Conservation (phyloP, 768 basidiomycete genomes). For the Hirschioporus abietinus region DNA sequence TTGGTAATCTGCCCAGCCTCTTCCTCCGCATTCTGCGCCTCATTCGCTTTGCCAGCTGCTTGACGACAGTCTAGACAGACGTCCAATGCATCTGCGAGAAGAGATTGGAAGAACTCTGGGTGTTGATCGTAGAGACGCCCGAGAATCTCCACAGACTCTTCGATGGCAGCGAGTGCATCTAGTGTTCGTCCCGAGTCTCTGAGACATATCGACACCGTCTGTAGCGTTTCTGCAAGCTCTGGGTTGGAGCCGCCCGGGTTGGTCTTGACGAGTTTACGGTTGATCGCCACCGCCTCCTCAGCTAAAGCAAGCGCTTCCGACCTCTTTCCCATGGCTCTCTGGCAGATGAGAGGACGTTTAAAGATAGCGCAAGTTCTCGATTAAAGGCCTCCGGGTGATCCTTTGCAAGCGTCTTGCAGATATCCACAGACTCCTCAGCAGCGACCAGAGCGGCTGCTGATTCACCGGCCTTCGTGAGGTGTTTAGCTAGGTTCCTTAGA, state of each 20-base stretch:
- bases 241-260: neutral
- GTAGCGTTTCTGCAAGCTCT: constrained; percentile 7
- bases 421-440: neutral
- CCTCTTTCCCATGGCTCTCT: neutral
- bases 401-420: neutral
- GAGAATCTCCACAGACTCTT: neutral
- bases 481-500: constrained; percentile 3
- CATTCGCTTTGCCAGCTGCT: no score
- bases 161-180: constrained; percentile 10
- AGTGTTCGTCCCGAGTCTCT: neutral
- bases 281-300: neutral
- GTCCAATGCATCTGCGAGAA: neutral
- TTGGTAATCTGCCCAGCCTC: no score
- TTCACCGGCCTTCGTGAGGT: neutral
- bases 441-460: neutral
- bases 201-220: constrained; percentile 9
- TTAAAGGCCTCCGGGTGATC: constrained; percentile 5
- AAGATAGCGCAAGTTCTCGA: neutral
- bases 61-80: neutral
- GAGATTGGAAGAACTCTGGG: neutral
- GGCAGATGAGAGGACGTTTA: constrained; percentile 7
- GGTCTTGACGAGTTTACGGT: neutral
- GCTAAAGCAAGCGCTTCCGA: constrained; percentile 7
- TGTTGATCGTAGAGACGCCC: neutral
- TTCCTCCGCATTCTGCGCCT: no score